phyloP scores from a whole-genome alignment of 1,284 basidiomycete genomes.

The Pholiota adiposa region DNA sequence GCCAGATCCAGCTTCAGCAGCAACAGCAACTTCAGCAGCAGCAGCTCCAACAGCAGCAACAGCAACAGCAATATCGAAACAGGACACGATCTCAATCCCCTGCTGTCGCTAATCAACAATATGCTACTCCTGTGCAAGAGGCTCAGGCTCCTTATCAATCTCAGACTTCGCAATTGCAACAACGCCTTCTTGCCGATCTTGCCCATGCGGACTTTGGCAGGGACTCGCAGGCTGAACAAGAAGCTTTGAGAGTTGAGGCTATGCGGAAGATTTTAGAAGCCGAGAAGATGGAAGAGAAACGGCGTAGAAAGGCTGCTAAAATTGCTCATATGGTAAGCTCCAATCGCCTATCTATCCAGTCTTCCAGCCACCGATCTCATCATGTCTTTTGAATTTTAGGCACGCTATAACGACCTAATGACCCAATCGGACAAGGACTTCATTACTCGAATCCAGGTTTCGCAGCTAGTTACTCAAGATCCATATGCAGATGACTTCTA shows the following conservation, averaged over 20 bases:
- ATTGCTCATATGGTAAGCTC: constrained; percentile 80
- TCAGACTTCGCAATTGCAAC: constrained; percentile 72
- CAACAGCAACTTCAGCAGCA: constrained; percentile 41
- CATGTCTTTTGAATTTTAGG: constrained; percentile 46
- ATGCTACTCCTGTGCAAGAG: constrained; percentile 45
- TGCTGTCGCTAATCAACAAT: constrained; percentile 41
- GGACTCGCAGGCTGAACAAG: constrained; percentile 60
- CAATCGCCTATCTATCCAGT: constrained; percentile 15
- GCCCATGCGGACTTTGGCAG: constrained; percentile 66
- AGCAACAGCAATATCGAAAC: constrained; percentile 43
- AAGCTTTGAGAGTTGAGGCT: constrained; percentile 72
- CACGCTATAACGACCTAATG: constrained; percentile 98
- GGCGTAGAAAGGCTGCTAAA: constrained; percentile 80
- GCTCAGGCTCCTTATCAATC: constrained; percentile 50
- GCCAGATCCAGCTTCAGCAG: constrained; percentile 37
- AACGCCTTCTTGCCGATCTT: constrained; percentile 71
- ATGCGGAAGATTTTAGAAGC: constrained; percentile 88
- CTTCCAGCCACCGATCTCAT: constrained; percentile 5
- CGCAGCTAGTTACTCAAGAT: constrained; percentile 94
- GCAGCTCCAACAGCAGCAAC: constrained; percentile 31
- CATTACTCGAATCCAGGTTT: constrained; percentile 98
- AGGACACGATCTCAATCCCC: constrained; percentile 57
- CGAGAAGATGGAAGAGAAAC: constrained; percentile 83
- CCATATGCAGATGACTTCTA: constrained; percentile 99
- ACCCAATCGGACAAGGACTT: constrained; percentile 99